Conservation (phyloP, 148 eudicot species). For the Vaccinium vitisidaea region DNA sequence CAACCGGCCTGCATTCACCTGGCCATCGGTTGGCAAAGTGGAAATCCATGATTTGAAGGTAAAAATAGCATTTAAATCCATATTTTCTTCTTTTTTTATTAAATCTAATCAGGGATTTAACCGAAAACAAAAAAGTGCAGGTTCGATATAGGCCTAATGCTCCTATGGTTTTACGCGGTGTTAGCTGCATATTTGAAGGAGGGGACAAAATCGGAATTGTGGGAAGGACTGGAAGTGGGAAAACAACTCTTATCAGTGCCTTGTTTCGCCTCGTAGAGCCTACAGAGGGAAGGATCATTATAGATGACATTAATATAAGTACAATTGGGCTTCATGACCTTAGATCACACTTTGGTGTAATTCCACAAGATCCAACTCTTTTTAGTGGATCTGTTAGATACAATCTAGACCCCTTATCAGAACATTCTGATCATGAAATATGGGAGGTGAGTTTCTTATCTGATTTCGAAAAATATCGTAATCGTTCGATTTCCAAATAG, state of each 20-base stretch:
- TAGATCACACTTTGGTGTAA: constrained; percentile 51
- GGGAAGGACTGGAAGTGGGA: constrained; percentile 66
- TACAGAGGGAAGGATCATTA: constrained; percentile 44
- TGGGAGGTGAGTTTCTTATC: constrained; percentile 39
- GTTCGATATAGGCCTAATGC: constrained; percentile 45
- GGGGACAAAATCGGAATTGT: constrained; percentile 58
- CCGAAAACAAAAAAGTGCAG: constrained; percentile 21
- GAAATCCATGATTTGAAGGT: constrained; percentile 12
- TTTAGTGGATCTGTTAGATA: constrained; percentile 50
- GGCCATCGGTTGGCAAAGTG: constrained; percentile 5
- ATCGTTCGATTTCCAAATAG: neutral
- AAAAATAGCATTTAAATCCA: neutral
- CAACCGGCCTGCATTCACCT: constrained; percentile 12
- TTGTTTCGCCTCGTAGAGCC: constrained; percentile 65
- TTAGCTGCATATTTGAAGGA: constrained; percentile 49
- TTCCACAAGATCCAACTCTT: constrained; percentile 61
- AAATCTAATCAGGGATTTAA: neutral
- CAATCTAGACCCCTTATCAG: constrained; percentile 53
- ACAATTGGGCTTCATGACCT: constrained; percentile 60
- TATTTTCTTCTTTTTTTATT: neutral
- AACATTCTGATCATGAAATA: constrained; percentile 51
- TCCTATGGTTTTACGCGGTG: constrained; percentile 51
- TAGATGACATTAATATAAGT: constrained; percentile 43
- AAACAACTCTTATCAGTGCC: constrained; percentile 49
- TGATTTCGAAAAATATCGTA: neutral